A percentile compares a stretch with the other conserved stretches of the same genome.
Evolutionary conservation across 1,284 basidiomycete species (phyloP).

Genomic region (Puccinia brachypodii): DNA sequence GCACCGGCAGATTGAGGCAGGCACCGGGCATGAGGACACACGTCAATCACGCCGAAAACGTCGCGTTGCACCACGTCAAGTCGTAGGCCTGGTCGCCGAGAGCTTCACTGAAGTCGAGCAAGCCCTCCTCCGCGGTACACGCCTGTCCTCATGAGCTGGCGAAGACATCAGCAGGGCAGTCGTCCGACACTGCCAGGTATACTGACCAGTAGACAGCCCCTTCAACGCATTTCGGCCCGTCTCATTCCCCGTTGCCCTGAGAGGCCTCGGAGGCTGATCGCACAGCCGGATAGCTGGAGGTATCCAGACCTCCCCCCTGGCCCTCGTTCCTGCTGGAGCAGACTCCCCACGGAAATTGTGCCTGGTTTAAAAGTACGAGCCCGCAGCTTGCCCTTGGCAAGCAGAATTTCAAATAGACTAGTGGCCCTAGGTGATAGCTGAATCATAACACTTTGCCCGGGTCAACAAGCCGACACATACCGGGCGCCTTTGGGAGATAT

Average conservation of each 20-base stretch:
- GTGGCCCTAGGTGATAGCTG: background rate
- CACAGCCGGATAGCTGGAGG: background rate
- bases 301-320: background rate
- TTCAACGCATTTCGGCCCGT: background rate
- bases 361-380: background rate
- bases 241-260: background rate
- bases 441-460: background rate
- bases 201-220: background rate
- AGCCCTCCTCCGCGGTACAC: too few relatives aligned
- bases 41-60: too few relatives aligned
- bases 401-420: background rate
- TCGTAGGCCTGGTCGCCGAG: too few relatives aligned
- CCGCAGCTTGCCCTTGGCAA: background rate
- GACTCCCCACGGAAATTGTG: background rate
- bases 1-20: too few relatives aligned
- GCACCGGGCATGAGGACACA: too few relatives aligned
- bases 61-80: too few relatives aligned
- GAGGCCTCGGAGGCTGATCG: background rate
- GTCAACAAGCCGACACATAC: too few relatives aligned
- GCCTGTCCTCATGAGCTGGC: too few relatives aligned
- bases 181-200: background rate
- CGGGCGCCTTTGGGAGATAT: background rate
- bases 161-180: too few relatives aligned
- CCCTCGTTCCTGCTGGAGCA: background rate
- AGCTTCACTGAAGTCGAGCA: too few relatives aligned